Conservation (phyloP, 2,329 filamentous ascomycete species). For the Epicoccum nigrum region DNA sequence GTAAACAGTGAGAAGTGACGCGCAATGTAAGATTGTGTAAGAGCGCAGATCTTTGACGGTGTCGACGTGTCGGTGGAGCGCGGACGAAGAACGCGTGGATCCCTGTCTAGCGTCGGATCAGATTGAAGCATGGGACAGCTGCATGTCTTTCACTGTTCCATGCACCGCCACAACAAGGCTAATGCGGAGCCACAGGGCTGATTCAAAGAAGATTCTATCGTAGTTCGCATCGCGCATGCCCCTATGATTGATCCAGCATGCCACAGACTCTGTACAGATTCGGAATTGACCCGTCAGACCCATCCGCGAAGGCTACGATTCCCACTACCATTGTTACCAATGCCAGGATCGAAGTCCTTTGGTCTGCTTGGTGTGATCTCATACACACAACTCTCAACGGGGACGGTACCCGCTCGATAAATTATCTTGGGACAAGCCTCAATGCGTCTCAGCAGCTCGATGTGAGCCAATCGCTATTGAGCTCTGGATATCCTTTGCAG, state of each 20-base stretch:
- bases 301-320: background rate
- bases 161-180: conserved; percentile 7
- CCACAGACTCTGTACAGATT: conserved; percentile 7
- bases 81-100: background rate
- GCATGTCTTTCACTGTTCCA: background rate
- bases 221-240: background rate
- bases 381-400: conserved; percentile 12
- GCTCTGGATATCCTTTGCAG: background rate
- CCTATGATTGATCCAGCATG: background rate
- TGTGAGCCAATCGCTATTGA: no score
- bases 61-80: conserved; percentile 12
- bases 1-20: background rate
- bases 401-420: conserved; percentile 1
- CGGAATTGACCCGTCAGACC: conserved; percentile 3
- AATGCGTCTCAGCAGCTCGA: conserved; percentile 6
- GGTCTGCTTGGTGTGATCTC: conserved; percentile 43
- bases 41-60: conserved; percentile 15
- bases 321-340: conserved; percentile 8
- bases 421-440: conserved; percentile 31
- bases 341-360: conserved; percentile 8
- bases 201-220: no score
- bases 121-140: background rate
- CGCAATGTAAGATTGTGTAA: conserved; percentile 3
- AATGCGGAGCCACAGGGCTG: no score
- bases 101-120: conserved; percentile 13